Evolutionary conservation across 176 grass and related monocot genomes (phyloP).

Genomic region (Rhipidocladum racemiflorum): DNA sequence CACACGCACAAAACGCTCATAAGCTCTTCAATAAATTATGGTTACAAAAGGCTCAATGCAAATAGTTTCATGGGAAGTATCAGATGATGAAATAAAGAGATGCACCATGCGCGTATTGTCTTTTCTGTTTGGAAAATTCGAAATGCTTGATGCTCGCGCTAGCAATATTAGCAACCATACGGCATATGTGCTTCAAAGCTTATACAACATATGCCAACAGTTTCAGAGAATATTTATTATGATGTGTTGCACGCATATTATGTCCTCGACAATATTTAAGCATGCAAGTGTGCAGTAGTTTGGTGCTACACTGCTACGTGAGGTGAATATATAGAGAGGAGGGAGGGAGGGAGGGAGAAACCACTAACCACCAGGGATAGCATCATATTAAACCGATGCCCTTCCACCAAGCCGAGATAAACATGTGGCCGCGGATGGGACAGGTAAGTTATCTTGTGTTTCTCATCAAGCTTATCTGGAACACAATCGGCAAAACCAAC

Average conservation of each 20-base stretch:
- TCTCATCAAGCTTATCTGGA: conserved; percentile 34
- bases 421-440: conserved; percentile 27
- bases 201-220: neutral
- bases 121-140: neutral
- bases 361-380: neutral
- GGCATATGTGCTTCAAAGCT: neutral
- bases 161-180: neutral
- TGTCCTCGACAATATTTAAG: neutral
- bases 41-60: neutral
- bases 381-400: neutral
- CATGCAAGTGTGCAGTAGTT: neutral
- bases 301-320: neutral
- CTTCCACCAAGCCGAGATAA: neutral
- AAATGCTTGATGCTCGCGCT: neutral
- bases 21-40: neutral
- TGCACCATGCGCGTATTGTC: neutral
- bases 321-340: neutral
- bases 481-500: conserved; percentile 12
- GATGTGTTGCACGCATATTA: neutral
- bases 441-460: conserved; percentile 20
- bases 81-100: neutral
- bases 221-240: neutral
- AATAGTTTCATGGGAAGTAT: conserved; percentile 9
- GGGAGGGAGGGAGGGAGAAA: too few relatives aligned
- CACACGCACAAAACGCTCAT: neutral